A percentile compares a stretch with the other conserved stretches of the same genome.
These are phyloP conservation scores for Tulasnella calospora DNA, from an alignment of 768 basidiomycete species.

Conservation along the genomic window DNA sequence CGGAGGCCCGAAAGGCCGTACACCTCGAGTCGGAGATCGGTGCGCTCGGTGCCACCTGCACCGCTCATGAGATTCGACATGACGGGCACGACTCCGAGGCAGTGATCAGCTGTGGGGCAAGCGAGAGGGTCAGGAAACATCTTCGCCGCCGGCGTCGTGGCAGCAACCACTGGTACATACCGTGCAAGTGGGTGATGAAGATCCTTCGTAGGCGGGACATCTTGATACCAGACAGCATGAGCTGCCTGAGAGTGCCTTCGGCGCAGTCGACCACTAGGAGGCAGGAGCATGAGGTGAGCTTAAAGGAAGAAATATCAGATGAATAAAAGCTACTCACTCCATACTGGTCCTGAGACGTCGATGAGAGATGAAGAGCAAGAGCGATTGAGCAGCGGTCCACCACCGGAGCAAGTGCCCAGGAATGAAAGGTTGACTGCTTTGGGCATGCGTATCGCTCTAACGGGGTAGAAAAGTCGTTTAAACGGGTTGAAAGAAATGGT, in stretches of 20 bases:
- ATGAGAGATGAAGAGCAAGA: conserved; percentile 72
- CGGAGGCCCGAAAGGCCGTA: conserved; percentile 79
- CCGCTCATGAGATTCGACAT: conserved; percentile 53
- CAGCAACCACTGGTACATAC: conserved; percentile 38
- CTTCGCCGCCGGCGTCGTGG: neutral
- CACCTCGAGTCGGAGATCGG: conserved; percentile 56
- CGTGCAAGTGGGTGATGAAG: conserved; percentile 83
- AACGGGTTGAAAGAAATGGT: neutral
- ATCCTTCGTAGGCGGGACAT: conserved; percentile 56
- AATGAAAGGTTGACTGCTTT: conserved; percentile 55
- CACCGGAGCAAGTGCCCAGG: conserved; percentile 70
- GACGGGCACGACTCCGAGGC: conserved; percentile 66
- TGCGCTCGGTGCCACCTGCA: conserved; percentile 35
- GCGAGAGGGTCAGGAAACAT: neutral
- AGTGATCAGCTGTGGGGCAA: conserved; percentile 55
- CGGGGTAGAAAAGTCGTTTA: neutral
- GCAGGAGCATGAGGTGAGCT: neutral
- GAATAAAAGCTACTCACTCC: conserved; percentile 50
- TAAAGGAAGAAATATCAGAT: neutral
- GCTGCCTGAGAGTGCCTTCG: conserved; percentile 71
- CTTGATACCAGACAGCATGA: conserved; percentile 35
- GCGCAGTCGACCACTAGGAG: conserved; percentile 74
- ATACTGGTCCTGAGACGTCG: conserved; percentile 53
- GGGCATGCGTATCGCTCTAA: conserved; percentile 18
- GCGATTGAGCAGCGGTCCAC: conserved; percentile 66